Evolutionary conservation across 1,284 basidiomycete genomes (phyloP).

Genomic region (Chiua sp.): DNA sequence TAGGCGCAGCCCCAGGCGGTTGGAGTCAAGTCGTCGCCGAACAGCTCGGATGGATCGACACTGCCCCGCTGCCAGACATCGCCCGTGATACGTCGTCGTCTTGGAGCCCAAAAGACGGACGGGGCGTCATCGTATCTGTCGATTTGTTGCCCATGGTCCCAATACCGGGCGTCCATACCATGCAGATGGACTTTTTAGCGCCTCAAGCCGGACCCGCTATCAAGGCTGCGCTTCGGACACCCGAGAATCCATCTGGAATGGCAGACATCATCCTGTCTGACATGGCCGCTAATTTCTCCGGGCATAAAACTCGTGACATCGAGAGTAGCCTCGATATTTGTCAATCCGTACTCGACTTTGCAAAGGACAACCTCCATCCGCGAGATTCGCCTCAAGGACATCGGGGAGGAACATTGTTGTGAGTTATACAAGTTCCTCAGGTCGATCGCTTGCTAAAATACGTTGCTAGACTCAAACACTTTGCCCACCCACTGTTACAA

Average conservation of each 20-base stretch:
- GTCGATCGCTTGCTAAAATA: conserved; percentile 20
- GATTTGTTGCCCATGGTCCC: conserved; percentile 74
- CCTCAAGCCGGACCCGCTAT: conserved; percentile 56
- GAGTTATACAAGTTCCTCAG: conserved; percentile 34
- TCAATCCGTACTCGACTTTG: conserved; percentile 66
- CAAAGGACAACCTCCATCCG: conserved; percentile 52
- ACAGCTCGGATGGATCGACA: conserved; percentile 51
- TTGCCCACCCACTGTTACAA: conserved; percentile 64
- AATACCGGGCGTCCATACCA: conserved; percentile 68
- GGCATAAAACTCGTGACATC: conserved; percentile 63
- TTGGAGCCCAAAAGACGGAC: conserved; percentile 32
- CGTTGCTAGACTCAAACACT: conserved; percentile 69
- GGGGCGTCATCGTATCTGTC: conserved; percentile 71
- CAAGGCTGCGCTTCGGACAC: conserved; percentile 46
- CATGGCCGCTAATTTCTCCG: conserved; percentile 77
- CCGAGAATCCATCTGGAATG: conserved; percentile 47
- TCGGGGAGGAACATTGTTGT: conserved; percentile 71
- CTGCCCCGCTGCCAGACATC: neutral
- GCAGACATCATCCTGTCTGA: conserved; percentile 79
- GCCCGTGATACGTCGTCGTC: conserved; percentile 49
- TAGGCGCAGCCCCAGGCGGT: conserved; percentile 88
- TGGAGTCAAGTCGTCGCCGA: conserved; percentile 86
- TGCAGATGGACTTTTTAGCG: conserved; percentile 81
- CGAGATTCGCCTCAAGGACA: neutral
- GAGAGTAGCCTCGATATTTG: conserved; percentile 68